Conservation (phyloP, 2,329 filamentous ascomycete species). For the Penicillium verrucosum region DNA sequence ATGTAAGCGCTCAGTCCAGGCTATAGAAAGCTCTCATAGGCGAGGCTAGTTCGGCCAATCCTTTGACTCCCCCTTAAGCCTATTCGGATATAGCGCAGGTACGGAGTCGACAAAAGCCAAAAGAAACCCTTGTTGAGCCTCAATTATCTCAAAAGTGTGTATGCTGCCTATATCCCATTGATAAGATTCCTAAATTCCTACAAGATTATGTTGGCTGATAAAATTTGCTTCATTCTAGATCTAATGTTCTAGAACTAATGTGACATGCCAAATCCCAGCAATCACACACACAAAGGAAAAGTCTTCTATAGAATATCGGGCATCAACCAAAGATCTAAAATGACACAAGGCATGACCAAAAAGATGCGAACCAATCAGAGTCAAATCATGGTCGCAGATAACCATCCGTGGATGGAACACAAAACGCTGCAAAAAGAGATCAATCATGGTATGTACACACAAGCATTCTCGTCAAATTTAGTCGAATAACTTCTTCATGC, state of each 20-base stretch:
- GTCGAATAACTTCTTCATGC: constrained; percentile 48
- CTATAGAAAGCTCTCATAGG: too few relatives aligned
- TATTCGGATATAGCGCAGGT: not conserved
- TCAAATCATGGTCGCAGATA: constrained; percentile 3
- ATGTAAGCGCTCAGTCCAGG: too few relatives aligned
- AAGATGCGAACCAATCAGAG: constrained; percentile 1
- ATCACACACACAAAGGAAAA: not conserved
- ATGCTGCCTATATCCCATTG: too few relatives aligned
- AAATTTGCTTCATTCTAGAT: not conserved
- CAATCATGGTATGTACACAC: constrained; percentile 8
- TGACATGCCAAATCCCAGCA: not conserved
- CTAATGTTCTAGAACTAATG: not conserved
- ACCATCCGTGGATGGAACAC: constrained; percentile 18
- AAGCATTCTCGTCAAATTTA: constrained; percentile 7
- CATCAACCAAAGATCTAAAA: not conserved
- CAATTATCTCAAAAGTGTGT: not conserved
- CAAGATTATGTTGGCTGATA: not conserved
- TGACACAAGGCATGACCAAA: not conserved
- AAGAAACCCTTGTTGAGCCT: not conserved
- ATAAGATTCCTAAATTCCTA: not conserved
- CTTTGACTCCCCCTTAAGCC: not conserved
- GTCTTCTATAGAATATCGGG: constrained; percentile 4
- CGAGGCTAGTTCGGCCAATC: not conserved
- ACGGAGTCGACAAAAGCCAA: not conserved
- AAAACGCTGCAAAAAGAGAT: constrained; percentile 14